Conservation (phyloP, 768 basidiomycete species). For the Coprinopsis strossmayeri region DNA sequence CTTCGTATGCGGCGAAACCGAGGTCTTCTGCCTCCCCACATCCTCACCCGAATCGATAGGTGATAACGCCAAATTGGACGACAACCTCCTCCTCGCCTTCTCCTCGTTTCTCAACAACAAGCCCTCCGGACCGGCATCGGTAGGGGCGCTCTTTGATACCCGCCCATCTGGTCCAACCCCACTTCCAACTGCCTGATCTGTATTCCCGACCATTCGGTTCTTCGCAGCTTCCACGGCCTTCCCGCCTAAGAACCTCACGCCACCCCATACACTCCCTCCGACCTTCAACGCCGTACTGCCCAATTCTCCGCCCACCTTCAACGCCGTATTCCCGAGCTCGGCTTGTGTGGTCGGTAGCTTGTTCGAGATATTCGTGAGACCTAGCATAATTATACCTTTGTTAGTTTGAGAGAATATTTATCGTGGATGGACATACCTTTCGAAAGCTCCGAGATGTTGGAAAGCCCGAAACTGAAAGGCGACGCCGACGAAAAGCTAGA, state of each 20-base stretch:
- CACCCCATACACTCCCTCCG: slow-evolving; percentile 55
- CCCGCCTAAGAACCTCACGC: slow-evolving; percentile 58
- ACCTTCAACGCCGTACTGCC: slow-evolving; percentile 51
- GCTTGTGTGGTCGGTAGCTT: slow-evolving; percentile 29
- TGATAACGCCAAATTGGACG: slow-evolving; percentile 13
- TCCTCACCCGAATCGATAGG: background rate
- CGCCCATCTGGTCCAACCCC: slow-evolving; percentile 20
- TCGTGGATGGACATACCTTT: no score
- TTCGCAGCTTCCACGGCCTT: slow-evolving; percentile 49
- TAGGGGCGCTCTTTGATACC: slow-evolving; percentile 59
- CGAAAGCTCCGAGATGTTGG: slow-evolving; percentile 9
- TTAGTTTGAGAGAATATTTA: no score
- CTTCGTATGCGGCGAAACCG: slow-evolving; percentile 17
- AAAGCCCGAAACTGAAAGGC: slow-evolving; percentile 16
- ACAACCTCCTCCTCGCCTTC: slow-evolving; percentile 17
- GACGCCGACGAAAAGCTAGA: slow-evolving; percentile 16
- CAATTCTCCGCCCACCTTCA: slow-evolving; percentile 53
- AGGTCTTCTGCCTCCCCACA: background rate
- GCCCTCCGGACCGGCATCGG: slow-evolving; percentile 20
- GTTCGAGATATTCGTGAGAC: background rate
- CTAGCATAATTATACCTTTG: background rate
- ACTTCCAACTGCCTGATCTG: slow-evolving; percentile 11
- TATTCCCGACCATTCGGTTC: slow-evolving; percentile 21
- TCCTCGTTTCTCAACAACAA: slow-evolving; percentile 9
- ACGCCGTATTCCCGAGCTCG: slow-evolving; percentile 47